Evolutionary conservation across 345 rosid species (phyloP), one percentile per base, ranked within the genome.

Genomic region (Lepidium didymum): DNA sequence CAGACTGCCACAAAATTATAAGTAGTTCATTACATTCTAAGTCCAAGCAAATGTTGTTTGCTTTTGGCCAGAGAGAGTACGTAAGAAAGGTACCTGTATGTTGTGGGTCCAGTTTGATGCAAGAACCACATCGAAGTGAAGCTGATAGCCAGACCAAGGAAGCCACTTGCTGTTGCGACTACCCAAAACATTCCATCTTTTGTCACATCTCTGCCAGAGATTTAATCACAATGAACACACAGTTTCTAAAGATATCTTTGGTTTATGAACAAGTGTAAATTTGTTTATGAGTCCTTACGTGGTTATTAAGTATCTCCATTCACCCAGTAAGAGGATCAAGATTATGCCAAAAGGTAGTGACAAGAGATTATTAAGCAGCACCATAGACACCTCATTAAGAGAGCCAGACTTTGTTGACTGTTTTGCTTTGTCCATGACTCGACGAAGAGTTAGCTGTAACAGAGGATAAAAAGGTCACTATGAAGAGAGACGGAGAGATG

Each of bases 91-190:
- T 64, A 73, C 96, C 97, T 93, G 74, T 88, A 88, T 21, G 98
- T 93, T 53, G 97, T 90, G 4, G 98, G 96, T 50, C 98, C 92
- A 13, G 98, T 93, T 86, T 93, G 96, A 77, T 78, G 86, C 67
- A 93, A 57, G 75, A 93, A 93, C 98, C 98, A 93, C 89, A 93
- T 81, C 18, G 98, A 93, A 12, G 97, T 88, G 84, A 93, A 90
- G 82, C 97, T 93, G 45, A 88, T 90, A 25, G 97, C 90, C 6
- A 93, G 89, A 70, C 97, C 98, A 36, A 93, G 83, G 12, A 93
- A 78, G 21, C 97, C 99, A 51, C 97, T 88, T 10, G 81, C 87
- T 68, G 98, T 93, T 65, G 92, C 89, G 8, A 79, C 81, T 14
- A 90, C 77, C 97, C 98, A 93, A 69, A 93, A 93, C 87, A 84